phyloP scores from a whole-genome alignment of 1,284 basidiomycete species.

The Leccinum subatratum region DNA sequence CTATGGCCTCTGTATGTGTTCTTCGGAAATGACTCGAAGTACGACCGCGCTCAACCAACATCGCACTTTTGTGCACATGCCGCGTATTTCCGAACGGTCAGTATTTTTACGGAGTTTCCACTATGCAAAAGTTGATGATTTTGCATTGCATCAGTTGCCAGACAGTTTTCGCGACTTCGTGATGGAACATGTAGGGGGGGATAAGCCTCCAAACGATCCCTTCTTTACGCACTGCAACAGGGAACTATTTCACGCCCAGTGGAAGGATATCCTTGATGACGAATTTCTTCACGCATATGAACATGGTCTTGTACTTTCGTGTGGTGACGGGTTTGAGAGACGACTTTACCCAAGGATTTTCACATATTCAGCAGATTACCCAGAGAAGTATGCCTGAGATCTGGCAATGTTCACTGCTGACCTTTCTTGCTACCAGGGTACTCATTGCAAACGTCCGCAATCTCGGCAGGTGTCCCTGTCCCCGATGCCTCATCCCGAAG shows the following conservation, averaged over 20 bases:
- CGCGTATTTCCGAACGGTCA: not conserved
- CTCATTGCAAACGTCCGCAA: not conserved
- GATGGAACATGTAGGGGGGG: not conserved
- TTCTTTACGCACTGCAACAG: not conserved
- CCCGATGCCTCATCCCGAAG: not conserved
- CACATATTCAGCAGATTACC: not conserved
- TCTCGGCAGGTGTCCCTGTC: not conserved
- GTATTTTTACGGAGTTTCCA: not conserved
- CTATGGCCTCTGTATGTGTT: not conserved
- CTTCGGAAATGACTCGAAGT: not conserved
- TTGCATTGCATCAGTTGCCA: not conserved
- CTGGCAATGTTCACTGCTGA: not conserved
- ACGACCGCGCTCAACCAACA: not conserved
- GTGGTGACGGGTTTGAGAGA: not conserved
- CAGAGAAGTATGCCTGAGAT: not conserved
- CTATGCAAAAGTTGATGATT: not conserved
- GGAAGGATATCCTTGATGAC: not conserved
- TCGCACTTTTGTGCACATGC: not conserved
- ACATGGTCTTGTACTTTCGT: not conserved
- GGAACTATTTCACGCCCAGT: not conserved
- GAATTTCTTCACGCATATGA: constrained; percentile 1
- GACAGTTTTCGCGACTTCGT: not conserved
- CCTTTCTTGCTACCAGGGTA: not conserved
- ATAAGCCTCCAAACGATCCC: not conserved
- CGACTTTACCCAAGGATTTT: not conserved